These are phyloP conservation scores for Venturia oleaginea DNA, from an alignment of 2,329 filamentous ascomycete genomes.

Conservation along the genomic window DNA sequence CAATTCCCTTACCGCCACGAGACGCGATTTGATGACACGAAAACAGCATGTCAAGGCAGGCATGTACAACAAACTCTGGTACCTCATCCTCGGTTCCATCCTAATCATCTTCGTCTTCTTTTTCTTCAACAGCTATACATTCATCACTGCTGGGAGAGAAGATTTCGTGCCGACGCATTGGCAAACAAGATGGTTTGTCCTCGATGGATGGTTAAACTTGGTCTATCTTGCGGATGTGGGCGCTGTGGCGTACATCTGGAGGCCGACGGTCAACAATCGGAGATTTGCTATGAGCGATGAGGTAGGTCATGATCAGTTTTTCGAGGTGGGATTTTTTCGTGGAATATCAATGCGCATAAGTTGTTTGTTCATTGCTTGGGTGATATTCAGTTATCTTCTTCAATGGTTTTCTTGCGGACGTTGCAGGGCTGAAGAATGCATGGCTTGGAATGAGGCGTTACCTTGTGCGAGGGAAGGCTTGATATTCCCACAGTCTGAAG, in stretches of 20 bases:
- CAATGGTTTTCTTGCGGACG: no score
- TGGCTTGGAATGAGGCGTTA: no score
- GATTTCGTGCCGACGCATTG: conserved; percentile 95
- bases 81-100: conserved; percentile 88
- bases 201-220: conserved; percentile 94
- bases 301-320: conserved; percentile 34
- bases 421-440: no score
- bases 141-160: conserved; percentile 73
- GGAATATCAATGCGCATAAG: no score
- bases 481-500: no score
- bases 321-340: not conserved
- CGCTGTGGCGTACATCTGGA: conserved; percentile 92
- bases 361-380: no score
- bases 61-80: conserved; percentile 99
- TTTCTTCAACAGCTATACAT: conserved; percentile 95
- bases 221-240: conserved; percentile 91
- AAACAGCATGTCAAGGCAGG: conserved; percentile 87
- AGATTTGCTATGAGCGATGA: conserved; percentile 99
- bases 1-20: conserved; percentile 86
- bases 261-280: conserved; percentile 91
- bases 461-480: no score
- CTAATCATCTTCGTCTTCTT: conserved; percentile 96
- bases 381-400: no score
- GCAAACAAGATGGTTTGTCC: conserved; percentile 94
- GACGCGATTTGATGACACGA: conserved; percentile 90